These are phyloP conservation scores for Bryoerythrophyllum caledonicum DNA, from an alignment of 225 moss, liverwort and hornwort genomes.

Conservation along the genomic window DNA sequence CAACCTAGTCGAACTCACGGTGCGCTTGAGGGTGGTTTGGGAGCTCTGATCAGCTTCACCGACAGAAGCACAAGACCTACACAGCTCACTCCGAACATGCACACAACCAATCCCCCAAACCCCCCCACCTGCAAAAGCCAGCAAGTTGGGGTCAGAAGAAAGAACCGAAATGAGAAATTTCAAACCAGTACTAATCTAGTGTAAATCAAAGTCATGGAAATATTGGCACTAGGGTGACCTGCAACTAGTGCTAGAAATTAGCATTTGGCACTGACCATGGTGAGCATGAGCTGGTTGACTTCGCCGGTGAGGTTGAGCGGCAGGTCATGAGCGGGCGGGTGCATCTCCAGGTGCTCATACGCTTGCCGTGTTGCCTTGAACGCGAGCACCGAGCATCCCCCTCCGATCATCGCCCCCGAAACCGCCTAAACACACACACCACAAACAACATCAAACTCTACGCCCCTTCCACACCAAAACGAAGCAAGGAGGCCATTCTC, in stretches of 20 bases:
- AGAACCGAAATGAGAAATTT: no score
- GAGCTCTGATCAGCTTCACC: constrained; percentile 52
- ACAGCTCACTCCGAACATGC: constrained; percentile 82
- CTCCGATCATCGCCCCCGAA: constrained; percentile 65
- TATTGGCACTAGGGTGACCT: neutral
- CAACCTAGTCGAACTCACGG: constrained; percentile 22
- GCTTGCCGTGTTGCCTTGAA: constrained; percentile 52
- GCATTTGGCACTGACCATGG: constrained; percentile 44
- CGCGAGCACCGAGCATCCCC: constrained; percentile 55
- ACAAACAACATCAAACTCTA: constrained; percentile 4
- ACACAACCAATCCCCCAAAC: constrained; percentile 68
- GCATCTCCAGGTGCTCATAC: constrained; percentile 55
- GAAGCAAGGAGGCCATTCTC: neutral
- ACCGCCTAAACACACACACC: constrained; percentile 47
- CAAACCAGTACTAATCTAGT: neutral
- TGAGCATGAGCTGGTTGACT: constrained; percentile 72
- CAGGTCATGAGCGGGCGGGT: constrained; percentile 74
- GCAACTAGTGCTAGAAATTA: no score
- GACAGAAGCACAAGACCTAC: constrained; percentile 72
- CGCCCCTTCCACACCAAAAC: no score
- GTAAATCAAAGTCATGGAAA: neutral
- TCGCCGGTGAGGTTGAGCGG: constrained; percentile 70
- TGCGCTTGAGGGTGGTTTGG: constrained; percentile 44
- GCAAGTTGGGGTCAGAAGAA: neutral
- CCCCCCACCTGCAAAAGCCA: constrained; percentile 57